These are phyloP conservation scores for Hibiscus trionum DNA, from an alignment of 345 rosid genomes.

Conservation along the genomic window DNA sequence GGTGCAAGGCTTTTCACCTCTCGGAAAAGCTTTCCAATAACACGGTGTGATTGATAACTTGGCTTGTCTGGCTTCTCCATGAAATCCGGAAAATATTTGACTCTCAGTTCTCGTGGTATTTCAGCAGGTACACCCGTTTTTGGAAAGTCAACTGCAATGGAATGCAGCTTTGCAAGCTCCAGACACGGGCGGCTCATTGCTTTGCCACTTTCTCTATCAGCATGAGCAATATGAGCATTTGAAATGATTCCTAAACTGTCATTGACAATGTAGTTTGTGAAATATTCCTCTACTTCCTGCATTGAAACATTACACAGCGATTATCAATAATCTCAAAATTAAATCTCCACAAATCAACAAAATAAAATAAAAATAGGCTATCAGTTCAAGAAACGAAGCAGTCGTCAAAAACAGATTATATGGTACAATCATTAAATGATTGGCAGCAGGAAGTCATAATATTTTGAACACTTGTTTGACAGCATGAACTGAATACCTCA, in stretches of 20 bases:
- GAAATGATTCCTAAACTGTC: conserved; percentile 44
- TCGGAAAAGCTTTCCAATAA: conserved; percentile 50
- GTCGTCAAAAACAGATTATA: background rate
- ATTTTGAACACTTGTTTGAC: too few relatives aligned
- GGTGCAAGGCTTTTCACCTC: conserved; percentile 38
- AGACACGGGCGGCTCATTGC: conserved; percentile 34
- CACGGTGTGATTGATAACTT: conserved; percentile 30
- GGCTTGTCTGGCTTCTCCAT: conserved; percentile 47
- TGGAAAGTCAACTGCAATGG: conserved; percentile 53
- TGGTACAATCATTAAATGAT: background rate
- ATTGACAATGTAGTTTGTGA: conserved; percentile 39
- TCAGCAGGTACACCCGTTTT: conserved; percentile 56
- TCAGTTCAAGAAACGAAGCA: background rate
- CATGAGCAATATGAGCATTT: conserved; percentile 36
- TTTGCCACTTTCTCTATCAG: conserved; percentile 27
- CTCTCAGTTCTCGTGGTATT: conserved; percentile 30
- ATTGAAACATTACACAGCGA: background rate
- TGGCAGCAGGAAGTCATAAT: too few relatives aligned
- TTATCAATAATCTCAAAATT: background rate
- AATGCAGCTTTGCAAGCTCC: conserved; percentile 35
- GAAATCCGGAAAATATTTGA: conserved; percentile 50
- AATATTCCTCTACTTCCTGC: conserved; percentile 45
- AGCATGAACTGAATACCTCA: conserved; percentile 17
- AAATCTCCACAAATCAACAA: background rate
- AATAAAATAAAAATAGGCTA: background rate